These are phyloP conservation scores for Tylopilus sp. DNA, from an alignment of 768 basidiomycete genomes.

Conservation along the genomic window DNA sequence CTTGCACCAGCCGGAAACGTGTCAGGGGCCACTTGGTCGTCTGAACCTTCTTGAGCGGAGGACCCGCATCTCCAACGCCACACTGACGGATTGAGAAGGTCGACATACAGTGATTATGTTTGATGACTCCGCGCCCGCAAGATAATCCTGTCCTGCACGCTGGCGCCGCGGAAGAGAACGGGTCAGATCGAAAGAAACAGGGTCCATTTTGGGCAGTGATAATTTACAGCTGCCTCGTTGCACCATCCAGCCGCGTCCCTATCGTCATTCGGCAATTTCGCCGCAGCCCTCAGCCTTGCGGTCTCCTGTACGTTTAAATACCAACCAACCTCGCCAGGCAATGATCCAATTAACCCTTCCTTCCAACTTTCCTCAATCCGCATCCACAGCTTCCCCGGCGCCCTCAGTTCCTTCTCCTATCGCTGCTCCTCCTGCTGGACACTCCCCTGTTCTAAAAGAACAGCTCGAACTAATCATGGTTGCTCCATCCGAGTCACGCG, in stretches of 20 bases:
- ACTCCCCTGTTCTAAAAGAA: slow-evolving; percentile 2
- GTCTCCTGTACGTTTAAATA: slow-evolving; percentile 27
- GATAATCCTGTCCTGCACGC: too few relatives aligned
- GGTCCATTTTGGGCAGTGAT: not conserved
- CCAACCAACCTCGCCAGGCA: not conserved
- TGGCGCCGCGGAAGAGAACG: not conserved
- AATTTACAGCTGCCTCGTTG: slow-evolving; percentile 21
- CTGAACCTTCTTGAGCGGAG: not conserved
- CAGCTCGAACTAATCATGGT: slow-evolving; percentile 25
- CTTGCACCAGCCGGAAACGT: not conserved
- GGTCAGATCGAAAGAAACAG: not conserved
- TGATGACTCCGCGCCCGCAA: not conserved
- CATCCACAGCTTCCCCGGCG: not conserved
- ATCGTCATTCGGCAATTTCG: slow-evolving; percentile 1
- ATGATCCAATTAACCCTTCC: slow-evolving; percentile 12
- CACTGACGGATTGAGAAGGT: not conserved
- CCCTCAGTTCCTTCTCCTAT: not conserved
- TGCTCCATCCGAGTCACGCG: slow-evolving; percentile 30
- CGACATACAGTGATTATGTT: not conserved
- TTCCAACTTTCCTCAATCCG: slow-evolving; percentile 3
- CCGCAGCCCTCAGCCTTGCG: slow-evolving; percentile 15
- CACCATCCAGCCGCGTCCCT: not conserved
- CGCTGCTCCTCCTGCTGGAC: not conserved
- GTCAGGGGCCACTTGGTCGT: not conserved
- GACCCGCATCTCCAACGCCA: not conserved